Evolutionary conservation across 257 asterid genomes (phyloP).

Genomic region (Rhazya stricta): DNA sequence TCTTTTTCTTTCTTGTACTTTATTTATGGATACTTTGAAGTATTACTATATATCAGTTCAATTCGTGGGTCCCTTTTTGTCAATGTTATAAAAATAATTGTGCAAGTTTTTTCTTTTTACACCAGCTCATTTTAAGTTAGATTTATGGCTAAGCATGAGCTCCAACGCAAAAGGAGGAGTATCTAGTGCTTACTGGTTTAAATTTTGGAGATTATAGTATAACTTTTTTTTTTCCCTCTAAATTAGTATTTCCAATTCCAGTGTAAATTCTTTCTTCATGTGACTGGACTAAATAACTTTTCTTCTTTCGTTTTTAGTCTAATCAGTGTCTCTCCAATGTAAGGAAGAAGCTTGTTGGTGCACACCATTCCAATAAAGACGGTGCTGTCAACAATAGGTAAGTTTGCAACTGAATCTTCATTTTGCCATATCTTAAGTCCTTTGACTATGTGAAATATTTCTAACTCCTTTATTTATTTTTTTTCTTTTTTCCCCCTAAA

Average conservation of each 20-base stretch:
- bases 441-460: neutral
- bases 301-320: constrained; percentile 50
- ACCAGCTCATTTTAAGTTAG: neutral
- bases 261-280: neutral
- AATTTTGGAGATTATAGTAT: constrained; percentile 95
- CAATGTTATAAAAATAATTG: too few species aligned
- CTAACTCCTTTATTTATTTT: neutral
- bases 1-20: too few species aligned
- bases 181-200: constrained; percentile 91
- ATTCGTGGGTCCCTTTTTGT: neutral
- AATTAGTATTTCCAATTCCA: constrained; percentile 5
- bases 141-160: neutral
- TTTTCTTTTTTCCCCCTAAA: too few species aligned
- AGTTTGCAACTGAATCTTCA: constrained; percentile 12
- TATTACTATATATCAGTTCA: neutral
- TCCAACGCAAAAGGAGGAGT: constrained; percentile 85
- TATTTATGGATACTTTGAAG: neutral
- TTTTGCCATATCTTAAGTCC: neutral
- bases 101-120: too few species aligned
- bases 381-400: constrained; percentile 68
- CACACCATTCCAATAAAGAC: constrained; percentile 96
- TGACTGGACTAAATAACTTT: constrained; percentile 4
- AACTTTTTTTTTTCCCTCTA: constrained; percentile 12
- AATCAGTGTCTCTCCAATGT: constrained; percentile 87
- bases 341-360: constrained; percentile 98